Conservation (phyloP, 1,139 yeast species). For the Tardiomyces digboiensis region DNA sequence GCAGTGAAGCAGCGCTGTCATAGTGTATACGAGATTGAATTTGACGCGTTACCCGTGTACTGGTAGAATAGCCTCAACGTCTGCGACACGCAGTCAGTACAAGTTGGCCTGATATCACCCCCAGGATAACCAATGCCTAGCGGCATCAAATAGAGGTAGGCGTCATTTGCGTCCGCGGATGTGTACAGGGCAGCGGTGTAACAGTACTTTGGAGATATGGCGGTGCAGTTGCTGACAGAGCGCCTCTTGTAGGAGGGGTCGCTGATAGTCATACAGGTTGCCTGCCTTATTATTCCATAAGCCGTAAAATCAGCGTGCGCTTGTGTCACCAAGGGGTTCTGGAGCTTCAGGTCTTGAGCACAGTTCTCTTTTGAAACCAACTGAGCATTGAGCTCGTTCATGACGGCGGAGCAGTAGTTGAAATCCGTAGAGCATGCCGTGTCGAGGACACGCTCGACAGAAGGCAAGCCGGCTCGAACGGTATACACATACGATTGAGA, state of each 20-base stretch:
- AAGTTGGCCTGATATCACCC: slow-evolving; percentile 12
- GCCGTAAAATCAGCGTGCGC: slow-evolving; percentile 22
- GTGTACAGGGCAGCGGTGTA: slow-evolving; percentile 22
- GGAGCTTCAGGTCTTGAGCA: slow-evolving; percentile 14
- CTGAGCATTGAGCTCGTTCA: slow-evolving; percentile 14
- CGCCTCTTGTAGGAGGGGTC: too few species aligned
- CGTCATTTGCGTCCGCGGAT: slow-evolving; percentile 15
- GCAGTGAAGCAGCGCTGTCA: slow-evolving; percentile 17
- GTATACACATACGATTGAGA: slow-evolving; percentile 21
- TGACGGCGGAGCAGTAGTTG: slow-evolving; percentile 14
- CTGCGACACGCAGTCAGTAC: slow-evolving; percentile 18
- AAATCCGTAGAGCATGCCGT: slow-evolving; percentile 20
- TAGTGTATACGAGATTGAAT: slow-evolving; percentile 20
- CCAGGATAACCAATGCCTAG: slow-evolving; percentile 20
- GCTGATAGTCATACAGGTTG: slow-evolving; percentile 22
- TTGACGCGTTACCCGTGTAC: slow-evolving; percentile 15
- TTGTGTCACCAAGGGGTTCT: slow-evolving; percentile 23
- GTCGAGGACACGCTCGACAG: slow-evolving; percentile 19
- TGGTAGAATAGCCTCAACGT: slow-evolving; percentile 19
- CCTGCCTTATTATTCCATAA: slow-evolving; percentile 18
- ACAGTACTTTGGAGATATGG: slow-evolving; percentile 20
- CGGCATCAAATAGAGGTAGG: slow-evolving; percentile 24
- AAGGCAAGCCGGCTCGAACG: slow-evolving; percentile 17
- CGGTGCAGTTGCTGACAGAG: background rate
- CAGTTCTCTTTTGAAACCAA: slow-evolving; percentile 13